Base-by-base conservation (phyloP, 371 early-diverging fungal species). In the Mucor sp. region DNA sequence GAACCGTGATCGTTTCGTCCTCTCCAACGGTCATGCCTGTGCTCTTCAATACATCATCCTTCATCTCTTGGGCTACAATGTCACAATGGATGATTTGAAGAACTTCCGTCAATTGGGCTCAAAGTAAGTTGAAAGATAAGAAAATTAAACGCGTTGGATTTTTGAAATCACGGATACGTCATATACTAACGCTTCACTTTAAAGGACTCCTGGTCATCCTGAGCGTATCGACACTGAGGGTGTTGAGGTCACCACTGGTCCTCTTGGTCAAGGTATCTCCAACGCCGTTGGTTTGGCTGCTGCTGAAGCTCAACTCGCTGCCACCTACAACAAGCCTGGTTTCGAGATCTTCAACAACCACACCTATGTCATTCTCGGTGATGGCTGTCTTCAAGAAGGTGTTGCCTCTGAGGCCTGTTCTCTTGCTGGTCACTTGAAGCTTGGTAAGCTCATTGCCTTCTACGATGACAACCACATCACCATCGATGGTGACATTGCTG, bases 361-460 rank as follows among this genome's bases (percentile, higher is more conserved):
- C 74, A 95, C 95, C 30, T 99, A 91, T 68, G 88, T 89, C 66
- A 87, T 99, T 62, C 80, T 91, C 47, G 99, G 99, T 70, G 99
- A 99, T 81, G 99, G 99, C 41, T 99, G 99, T 87, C 85, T 98
- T 72, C 99, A 99, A 83, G 99, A 99, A 85, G 99, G 99, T 84
- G 95, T 99, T 44, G 82, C 94, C 28, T 90, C 95, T 56, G 99
- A 99, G 81, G 97, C 99, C 25, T 86, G 88, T 74, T 96, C 99
- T 17, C 84, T 99, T 59, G 99, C 99, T 43, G 99, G 99, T 33
- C 74, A 99, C 78, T 84, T 97, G 74, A 78, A 95, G 77, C 87
- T 99, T 32, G 97, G 97, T 68, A 98, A 98, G 69, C 84, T 99
- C 61, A 95, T 98, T 69, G 93, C 93, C 12, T 84, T 99, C 59